Percentiles rank a stretch among this genome's conserved stretches.
Evolutionary conservation across 305 asterid genomes (phyloP).

Genomic region (Rubia balearica): DNA sequence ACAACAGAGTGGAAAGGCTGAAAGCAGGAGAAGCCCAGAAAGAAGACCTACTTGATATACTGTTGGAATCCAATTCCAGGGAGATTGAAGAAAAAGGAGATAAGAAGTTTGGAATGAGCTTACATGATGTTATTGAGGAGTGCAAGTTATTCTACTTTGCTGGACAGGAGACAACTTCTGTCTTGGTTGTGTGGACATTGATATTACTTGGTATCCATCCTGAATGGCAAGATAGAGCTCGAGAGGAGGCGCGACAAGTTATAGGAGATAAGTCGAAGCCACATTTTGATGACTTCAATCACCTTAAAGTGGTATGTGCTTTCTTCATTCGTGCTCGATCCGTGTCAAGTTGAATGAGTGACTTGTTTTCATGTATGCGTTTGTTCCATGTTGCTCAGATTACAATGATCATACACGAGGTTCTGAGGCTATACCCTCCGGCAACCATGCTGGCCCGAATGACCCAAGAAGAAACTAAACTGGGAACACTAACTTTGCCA

Average conservation of each 20-base stretch:
- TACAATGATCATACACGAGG: constrained; percentile 39
- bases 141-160: too few relatives aligned
- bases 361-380: constrained; percentile 14
- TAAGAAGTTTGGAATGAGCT: too few relatives aligned
- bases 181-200: too few relatives aligned
- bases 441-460: constrained; percentile 17
- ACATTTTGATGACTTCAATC: not conserved
- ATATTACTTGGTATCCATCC: constrained; percentile 15
- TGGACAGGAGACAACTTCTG: too few relatives aligned
- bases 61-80: too few relatives aligned
- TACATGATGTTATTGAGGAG: too few relatives aligned
- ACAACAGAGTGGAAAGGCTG: too few relatives aligned
- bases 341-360: not conserved
- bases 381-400: constrained; percentile 18
- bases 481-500: constrained; percentile 20
- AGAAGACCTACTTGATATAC: too few relatives aligned
- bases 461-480: constrained; percentile 11
- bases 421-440: constrained; percentile 40
- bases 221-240: constrained; percentile 17
- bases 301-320: too few relatives aligned
- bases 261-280: constrained; percentile 3
- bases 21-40: too few relatives aligned
- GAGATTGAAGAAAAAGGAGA: too few relatives aligned
- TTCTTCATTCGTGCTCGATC: not conserved
- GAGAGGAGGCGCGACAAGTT: constrained; percentile 13